Base-by-base conservation (phyloP, 306 rosid species). In the Corylus heterophylla region DNA sequence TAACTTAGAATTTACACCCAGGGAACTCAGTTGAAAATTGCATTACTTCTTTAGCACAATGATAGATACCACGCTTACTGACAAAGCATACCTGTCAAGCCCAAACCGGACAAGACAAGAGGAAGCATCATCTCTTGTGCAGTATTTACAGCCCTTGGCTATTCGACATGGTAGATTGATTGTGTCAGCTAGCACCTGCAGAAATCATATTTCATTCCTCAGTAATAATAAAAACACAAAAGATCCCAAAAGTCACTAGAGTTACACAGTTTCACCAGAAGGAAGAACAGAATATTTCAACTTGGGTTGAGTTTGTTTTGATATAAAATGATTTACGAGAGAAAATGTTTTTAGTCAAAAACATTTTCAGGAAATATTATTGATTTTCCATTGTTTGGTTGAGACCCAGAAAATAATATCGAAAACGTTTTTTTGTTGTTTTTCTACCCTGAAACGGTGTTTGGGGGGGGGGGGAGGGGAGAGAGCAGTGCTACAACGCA, bases 71-170 rank as follows among this genome's bases (percentile, higher is more conserved):
- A 74, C 47, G 27, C 45, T 45, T 66, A 42, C 59, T 75, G 69
- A 51, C 55, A 45, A 80, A 80, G 74, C 80, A 82, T 84, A 86
- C 99, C 93, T 93, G 71, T 88, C 98, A 77, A 83, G 74, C 86
- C 88, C 92, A 87, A 93, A 93, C 51, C 92, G 94, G 77, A 96
- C 98, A 76, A 96, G 94, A 88, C 99, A 96, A 76, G 99, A 93
- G 81, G 98, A 84, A 69, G 98, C 92, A 87, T 96, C 93, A 74
- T 87, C 90, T 84, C 94, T 82, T 67, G 82, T 84, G 83, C 99
- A 96, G 84, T 91, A 90, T 86, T 91, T 93, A 87, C 99, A 96
- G 67, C 99, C 99, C 87, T 86, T 96, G 73, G 98, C 98, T 83
- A 96, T 91, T 83, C 99, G 98, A 86, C 99, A 96, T 0, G 99